phyloP scores from a whole-genome alignment of 2,329 filamentous ascomycete genomes.

The Fusarium torreyae region DNA sequence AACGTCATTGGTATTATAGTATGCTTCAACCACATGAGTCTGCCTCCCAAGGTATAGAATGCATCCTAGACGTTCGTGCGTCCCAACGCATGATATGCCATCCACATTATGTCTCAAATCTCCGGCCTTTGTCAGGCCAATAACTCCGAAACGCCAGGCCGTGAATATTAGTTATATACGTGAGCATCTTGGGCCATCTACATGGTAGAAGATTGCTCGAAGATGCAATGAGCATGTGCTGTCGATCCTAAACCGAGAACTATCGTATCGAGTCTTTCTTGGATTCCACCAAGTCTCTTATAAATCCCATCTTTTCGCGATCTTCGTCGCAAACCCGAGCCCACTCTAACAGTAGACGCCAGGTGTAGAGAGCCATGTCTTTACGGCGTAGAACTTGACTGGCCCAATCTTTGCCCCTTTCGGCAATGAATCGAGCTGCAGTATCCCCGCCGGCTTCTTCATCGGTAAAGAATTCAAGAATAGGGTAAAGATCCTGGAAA shows the following conservation, averaged over 20 bases:
- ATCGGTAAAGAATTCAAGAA: constrained; percentile 77
- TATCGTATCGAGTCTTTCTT: constrained; percentile 36
- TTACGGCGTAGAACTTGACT: constrained; percentile 73
- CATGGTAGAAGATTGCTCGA: constrained; percentile 11
- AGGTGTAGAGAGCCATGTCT: constrained; percentile 78
- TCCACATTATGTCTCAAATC: constrained; percentile 36
- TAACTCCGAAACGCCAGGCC: constrained; percentile 48
- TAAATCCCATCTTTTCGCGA: constrained; percentile 60
- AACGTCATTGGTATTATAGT: constrained; percentile 24
- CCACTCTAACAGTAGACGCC: constrained; percentile 72
- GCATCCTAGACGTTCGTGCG: constrained; percentile 7
- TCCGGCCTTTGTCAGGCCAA: constrained; percentile 18
- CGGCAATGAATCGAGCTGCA: constrained; percentile 72
- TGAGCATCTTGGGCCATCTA: constrained; percentile 14
- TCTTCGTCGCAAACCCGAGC: constrained; percentile 65
- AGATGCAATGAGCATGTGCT: constrained; percentile 26
- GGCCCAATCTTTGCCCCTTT: constrained; percentile 72
- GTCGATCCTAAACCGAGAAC: constrained; percentile 12
- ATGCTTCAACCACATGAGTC: constrained; percentile 21
- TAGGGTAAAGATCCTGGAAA: constrained; percentile 75
- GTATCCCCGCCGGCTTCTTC: constrained; percentile 63
- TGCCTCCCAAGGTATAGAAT: constrained; percentile 19
- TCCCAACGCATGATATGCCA: constrained; percentile 15
- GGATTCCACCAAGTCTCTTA: constrained; percentile 58
- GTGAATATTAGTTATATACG: constrained; percentile 46